Percentiles rank a stretch among this genome's conserved stretches.
Evolutionary conservation across 805 yeast genomes (phyloP).

Genomic region (Metschnikowia rubicola): DNA sequence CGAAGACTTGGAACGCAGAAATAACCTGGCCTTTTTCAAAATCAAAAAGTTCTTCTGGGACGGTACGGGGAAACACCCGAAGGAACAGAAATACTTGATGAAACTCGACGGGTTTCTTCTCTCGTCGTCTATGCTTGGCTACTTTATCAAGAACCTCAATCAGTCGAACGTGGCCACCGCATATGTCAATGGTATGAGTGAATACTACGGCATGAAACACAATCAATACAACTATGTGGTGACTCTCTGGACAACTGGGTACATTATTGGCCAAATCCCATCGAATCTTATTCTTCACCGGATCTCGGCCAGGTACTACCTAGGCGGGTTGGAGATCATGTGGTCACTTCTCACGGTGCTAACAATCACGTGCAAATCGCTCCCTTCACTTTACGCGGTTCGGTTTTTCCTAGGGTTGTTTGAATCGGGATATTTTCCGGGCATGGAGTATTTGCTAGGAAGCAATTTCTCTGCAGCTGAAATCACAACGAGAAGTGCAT

Average conservation of each 20-base stretch:
- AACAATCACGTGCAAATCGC: conserved; percentile 21
- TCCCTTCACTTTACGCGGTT: conserved; percentile 14
- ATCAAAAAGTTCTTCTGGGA: conserved; percentile 34
- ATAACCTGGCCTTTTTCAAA: conserved; percentile 14
- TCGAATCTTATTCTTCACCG: conserved; percentile 32
- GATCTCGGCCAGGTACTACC: conserved; percentile 41
- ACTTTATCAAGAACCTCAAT: conserved; percentile 18
- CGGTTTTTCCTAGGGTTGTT: conserved; percentile 35
- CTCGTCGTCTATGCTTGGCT: conserved; percentile 17
- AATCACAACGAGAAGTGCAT: conserved; percentile 27
- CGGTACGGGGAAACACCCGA: conserved; percentile 36
- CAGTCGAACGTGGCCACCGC: conserved; percentile 19
- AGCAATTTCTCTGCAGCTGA: conserved; percentile 28
- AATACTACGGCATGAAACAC: conserved; percentile 15
- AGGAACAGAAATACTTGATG: conserved; percentile 30
- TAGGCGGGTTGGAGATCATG: conserved; percentile 42
- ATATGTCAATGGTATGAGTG: conserved; percentile 19
- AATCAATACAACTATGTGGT: conserved; percentile 18
- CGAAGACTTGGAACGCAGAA: conserved; percentile 18
- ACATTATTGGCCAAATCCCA: conserved; percentile 17
- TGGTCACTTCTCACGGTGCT: conserved; percentile 39
- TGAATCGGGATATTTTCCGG: conserved; percentile 56
- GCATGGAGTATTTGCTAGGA: conserved; percentile 50
- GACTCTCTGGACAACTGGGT: conserved; percentile 17
- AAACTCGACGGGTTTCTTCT: conserved; percentile 33